These are phyloP conservation scores for Rugonectria rugulosa DNA, from an alignment of 2,329 filamentous ascomycete species.

Conservation along the genomic window DNA sequence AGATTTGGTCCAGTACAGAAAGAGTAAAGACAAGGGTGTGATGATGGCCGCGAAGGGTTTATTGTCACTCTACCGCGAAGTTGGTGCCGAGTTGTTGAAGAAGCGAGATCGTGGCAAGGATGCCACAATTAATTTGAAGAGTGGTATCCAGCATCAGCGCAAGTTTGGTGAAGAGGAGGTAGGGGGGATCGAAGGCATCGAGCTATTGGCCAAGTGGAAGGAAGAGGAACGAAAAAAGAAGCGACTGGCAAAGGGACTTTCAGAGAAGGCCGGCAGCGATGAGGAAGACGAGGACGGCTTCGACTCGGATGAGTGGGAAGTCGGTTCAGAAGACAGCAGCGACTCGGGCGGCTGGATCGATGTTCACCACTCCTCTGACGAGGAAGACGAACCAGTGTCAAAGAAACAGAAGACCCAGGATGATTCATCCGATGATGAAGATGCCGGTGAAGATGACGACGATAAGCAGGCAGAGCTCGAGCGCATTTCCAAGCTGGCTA, in stretches of 20 bases:
- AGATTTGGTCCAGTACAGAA: slow-evolving; percentile 93
- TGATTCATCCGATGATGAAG: slow-evolving; percentile 35
- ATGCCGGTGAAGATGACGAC: slow-evolving; percentile 51
- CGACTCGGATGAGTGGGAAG: slow-evolving; percentile 67
- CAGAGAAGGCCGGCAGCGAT: slow-evolving; percentile 67
- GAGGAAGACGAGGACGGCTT: slow-evolving; percentile 65
- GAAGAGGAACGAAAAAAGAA: slow-evolving; percentile 83
- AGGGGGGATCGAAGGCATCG: slow-evolving; percentile 89
- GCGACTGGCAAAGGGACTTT: slow-evolving; percentile 71
- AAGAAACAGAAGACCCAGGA: slow-evolving; percentile 50
- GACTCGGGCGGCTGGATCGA: slow-evolving; percentile 94
- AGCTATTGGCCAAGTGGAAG: slow-evolving; percentile 92
- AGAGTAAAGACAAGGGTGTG: slow-evolving; percentile 98
- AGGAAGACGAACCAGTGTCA: slow-evolving; percentile 72
- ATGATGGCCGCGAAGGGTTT: slow-evolving; percentile 98
- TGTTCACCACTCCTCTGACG: slow-evolving; percentile 84
- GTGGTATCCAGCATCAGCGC: slow-evolving; percentile 76
- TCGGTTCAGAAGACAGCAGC: slow-evolving; percentile 65
- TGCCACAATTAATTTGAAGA: slow-evolving; percentile 81
- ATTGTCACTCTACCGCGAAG: slow-evolving; percentile 88
- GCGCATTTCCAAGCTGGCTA: slow-evolving; percentile 79
- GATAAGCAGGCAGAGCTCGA: slow-evolving; percentile 54
- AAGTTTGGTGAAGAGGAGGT: slow-evolving; percentile 83
- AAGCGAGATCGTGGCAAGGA: slow-evolving; percentile 92
- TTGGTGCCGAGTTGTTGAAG: slow-evolving; percentile 86